Conservation (phyloP, 768 basidiomycete species). For the Cystobasidiopsis lactophilus region DNA sequence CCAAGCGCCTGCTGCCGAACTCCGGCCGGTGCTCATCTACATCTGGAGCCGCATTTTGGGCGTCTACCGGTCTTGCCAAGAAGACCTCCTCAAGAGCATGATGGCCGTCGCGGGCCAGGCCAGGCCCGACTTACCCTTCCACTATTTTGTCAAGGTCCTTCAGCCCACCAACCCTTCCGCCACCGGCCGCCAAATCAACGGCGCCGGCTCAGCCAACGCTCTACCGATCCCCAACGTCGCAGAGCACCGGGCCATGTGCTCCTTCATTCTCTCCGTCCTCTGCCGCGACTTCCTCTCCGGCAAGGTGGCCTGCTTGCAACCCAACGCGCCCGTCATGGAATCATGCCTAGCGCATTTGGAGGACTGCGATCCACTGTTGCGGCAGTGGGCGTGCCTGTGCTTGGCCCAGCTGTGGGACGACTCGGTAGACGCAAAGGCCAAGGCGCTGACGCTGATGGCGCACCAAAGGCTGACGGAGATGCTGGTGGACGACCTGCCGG, state of each 20-base stretch:
- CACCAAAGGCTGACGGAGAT: constrained; percentile 10
- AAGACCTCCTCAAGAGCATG: constrained; percentile 47
- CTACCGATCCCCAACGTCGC: constrained; percentile 61
- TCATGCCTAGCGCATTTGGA: constrained; percentile 63
- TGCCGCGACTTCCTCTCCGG: constrained; percentile 73
- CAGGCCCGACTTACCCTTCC: constrained; percentile 26
- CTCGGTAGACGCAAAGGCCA: constrained; percentile 68
- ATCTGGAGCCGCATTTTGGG: constrained; percentile 97
- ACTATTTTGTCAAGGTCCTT: constrained; percentile 62
- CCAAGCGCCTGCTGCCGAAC: constrained; percentile 78
- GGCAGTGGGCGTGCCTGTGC: constrained; percentile 84
- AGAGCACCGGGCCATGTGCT: constrained; percentile 96
- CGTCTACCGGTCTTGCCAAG: constrained; percentile 79
- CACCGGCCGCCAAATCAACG: constrained; percentile 93
- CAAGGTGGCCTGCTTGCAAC: constrained; percentile 52
- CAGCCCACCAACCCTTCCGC: constrained; percentile 57
- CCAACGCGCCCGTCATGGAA: constrained; percentile 31
- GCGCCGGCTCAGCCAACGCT: too few relatives aligned
- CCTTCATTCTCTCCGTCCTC: constrained; percentile 76
- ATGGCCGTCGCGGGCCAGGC: background rate
- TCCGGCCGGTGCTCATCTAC: constrained; percentile 94
- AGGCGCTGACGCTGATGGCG: constrained; percentile 9
- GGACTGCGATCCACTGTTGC: constrained; percentile 72
- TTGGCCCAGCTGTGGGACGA: constrained; percentile 88
- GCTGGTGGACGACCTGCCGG: constrained; percentile 64